Evolutionary conservation across 129 eudicot species (phyloP), one percentile per base, ranked within the genome.

Genomic region (Tanacetum coccineum): DNA sequence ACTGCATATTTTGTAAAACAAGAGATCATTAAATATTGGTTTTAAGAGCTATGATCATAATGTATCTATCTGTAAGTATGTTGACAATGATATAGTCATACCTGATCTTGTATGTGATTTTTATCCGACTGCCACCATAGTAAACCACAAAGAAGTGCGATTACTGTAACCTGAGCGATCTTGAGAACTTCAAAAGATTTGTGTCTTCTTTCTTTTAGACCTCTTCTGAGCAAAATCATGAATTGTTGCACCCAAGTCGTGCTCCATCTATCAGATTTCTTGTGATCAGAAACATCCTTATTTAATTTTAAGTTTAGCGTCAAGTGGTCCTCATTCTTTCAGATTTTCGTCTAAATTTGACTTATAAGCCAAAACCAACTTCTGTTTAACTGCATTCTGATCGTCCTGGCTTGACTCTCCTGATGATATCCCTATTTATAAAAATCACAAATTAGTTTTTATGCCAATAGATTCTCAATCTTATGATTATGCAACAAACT

Each of bases 391-490:
- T 13, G 60, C 40, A 14, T 54, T 67, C 67, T 70, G 87, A 68
- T 85, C 87, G 62, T 91, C 90, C 14, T 18, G 61, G 22, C 39
- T 75, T 5, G 79, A 72, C 44, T 87, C 95, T 21, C 73, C 85
- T 0, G 79, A 62, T 7, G 77, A 69, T 50, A 91, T 76, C 51
- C 97, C 96, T 87, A 13, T n/a, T 56, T 15, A 67, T 26, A 55
- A 54, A 13, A 15, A n/a, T 6, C 10, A 49, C 10, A 49, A 49
- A 22, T 51, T 39, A 62, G 55, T 72, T 21, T 9, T 9, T 19
- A 13, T 19, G 13, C 4, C 17, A 12, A 25, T 2, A 0, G 4
- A 55, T 8, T 1, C 42, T 44, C 9, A 55, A 13, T 15, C 9
- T 20, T 13, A 39, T 26, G 11, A 61, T 2, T 22, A 40, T n/a